Percentiles rank a stretch among this genome's conserved stretches.
phyloP scores from a whole-genome alignment of 2,329 filamentous ascomycete species.

The Metarhizium sp. region DNA sequence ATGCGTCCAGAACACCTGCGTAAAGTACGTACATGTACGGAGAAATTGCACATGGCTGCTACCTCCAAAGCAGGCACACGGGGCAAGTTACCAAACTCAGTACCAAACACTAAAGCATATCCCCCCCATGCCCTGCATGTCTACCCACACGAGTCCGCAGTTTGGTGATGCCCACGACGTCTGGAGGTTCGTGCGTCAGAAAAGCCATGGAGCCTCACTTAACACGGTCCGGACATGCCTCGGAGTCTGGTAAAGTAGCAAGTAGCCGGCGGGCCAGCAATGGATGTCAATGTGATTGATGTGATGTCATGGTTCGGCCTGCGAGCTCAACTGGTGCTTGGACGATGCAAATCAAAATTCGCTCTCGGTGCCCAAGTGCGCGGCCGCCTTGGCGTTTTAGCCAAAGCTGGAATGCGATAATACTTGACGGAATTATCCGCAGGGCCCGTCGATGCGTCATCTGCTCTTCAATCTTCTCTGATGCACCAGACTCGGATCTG shows the following conservation, averaged over 20 bases:
- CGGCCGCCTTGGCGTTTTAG: not conserved
- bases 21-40: not conserved
- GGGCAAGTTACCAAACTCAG: not conserved
- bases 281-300: not conserved
- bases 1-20: not conserved
- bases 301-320: no score
- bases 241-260: not conserved
- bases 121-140: not conserved
- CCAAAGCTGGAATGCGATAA: not conserved
- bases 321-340: no score
- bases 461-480: not conserved
- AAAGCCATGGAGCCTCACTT: not conserved
- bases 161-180: not conserved
- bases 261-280: not conserved
- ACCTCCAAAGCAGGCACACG: no score
- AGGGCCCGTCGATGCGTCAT: not conserved
- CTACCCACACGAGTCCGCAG: not conserved
- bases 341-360: no score
- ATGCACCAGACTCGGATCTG: not conserved
- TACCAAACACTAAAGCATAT: not conserved
- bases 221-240: no score
- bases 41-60: not conserved
- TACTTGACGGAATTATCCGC: not conserved
- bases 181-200: not conserved
- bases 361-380: not conserved